Base-by-base conservation (phyloP, 768 basidiomycete species). In the Galerina marginata region DNA sequence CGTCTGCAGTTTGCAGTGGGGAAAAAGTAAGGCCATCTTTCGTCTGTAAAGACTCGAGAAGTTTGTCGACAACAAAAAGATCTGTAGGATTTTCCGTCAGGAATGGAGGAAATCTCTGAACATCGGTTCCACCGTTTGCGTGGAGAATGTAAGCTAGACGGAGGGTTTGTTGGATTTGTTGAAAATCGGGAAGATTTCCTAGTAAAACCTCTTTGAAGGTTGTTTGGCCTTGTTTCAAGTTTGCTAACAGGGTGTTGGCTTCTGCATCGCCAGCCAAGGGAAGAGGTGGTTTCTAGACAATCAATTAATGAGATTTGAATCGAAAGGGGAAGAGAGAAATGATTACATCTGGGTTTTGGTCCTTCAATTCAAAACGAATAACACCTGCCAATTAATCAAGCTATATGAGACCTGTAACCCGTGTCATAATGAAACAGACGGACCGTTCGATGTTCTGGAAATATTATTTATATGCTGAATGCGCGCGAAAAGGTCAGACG, bases 81-180 rank as follows among this genome's bases (percentile, higher is more conserved):
- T 47, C 58, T 54, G 46, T 52, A 4, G 58, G 39, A 7, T 10
- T 45, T 29, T 59, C 58, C 58, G 53, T 59, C 10, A 59, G n/a
- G 20, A 54, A 59, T 20, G 58, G 42, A 7, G 52, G 52, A 9
- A 59, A 47, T 2, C 16, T 25, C 11, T 43, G 6, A 6, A 20
- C 23, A 9, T 39, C 39, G 7, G 29, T 36, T 42, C 39, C 58
- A 38, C 49, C 15, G 15, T 59, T 23, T 20, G 37, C 4, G 2
- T 46, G 40, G 9, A 51, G 23, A 15, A 42, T 12, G 43, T 59
- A 59, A 15, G 16, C 33, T 6, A 14, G 11, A 12, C 37, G 50
- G n/a, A 54, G 46, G 20, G 29, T 39, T 11, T 47, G 7, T 7
- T 12, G 11, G 36, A 59, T 33, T 23, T 53, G 43, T 15, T 52